Evolutionary conservation across 371 early-diverging fungal genomes (phyloP).

Genomic region (Antonospora locustae): DNA sequence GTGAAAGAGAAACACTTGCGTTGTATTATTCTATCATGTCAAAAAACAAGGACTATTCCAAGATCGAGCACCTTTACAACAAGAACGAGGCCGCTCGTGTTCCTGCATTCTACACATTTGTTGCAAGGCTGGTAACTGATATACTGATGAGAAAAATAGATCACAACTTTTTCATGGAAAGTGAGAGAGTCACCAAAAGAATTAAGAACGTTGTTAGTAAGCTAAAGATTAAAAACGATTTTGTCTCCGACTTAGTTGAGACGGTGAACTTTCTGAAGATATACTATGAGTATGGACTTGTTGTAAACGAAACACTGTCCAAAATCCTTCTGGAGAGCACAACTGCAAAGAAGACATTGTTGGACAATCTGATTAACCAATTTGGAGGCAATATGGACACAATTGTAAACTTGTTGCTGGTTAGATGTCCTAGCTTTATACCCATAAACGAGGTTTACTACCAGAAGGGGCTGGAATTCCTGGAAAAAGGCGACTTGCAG

Average conservation of each 20-base stretch:
- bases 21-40: constrained; percentile 26
- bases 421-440: constrained; percentile 26
- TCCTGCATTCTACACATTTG: constrained; percentile 28
- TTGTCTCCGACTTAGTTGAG: constrained; percentile 27
- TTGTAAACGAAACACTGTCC: constrained; percentile 1
- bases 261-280: constrained; percentile 17
- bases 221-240: constrained; percentile 6
- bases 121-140: constrained; percentile 10
- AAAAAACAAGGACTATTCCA: constrained; percentile 19
- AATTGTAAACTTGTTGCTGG: constrained; percentile 22
- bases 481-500: constrained; percentile 23
- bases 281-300: constrained; percentile 12
- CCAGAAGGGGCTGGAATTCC: constrained; percentile 29
- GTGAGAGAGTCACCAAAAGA: not conserved
- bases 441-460: constrained; percentile 42
- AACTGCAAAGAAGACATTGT: constrained; percentile 20
- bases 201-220: constrained; percentile 21
- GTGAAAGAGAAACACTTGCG: constrained; percentile 27
- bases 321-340: constrained; percentile 17
- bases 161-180: not conserved
- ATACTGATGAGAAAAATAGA: constrained; percentile 3
- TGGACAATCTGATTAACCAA: not conserved
- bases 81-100: constrained; percentile 26
- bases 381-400: constrained; percentile 12
- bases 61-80: constrained; percentile 30